Evolutionary conservation across 176 grass and related monocot genomes (phyloP), one percentile per base, ranked within the genome.

Genomic region (Avena eriantha): DNA sequence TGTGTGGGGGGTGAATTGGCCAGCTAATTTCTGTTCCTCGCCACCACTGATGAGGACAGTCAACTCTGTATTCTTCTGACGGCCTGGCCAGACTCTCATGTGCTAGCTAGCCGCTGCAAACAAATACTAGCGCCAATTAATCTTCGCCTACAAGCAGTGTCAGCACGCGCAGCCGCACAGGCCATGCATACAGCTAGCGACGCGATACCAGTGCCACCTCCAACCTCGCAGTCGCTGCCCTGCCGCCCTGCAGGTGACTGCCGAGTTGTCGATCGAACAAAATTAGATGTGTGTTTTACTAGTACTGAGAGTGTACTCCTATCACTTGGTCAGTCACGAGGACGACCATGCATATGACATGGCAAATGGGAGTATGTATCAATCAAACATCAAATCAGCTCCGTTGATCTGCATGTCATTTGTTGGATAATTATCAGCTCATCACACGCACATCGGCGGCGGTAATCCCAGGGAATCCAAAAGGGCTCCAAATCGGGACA

Each of bases 341-440:
- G 36, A 46, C 9, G 36, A 46, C 9, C 45, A 46, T 46, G 43
- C 43, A 46, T 10, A 67, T n/a, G 69, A 5, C 18, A 45, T 11
- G 4, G 59, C 43, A 41, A 8, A 41, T 41, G 39, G 39, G 10
- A 49, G 26, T 55, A 4, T 36, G 26, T 26, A 74, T 73, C 29
- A 58, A 66, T 65, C 60, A 86, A 77, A 85, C 78, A 76, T 35
- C 88, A 45, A 90, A 86, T 90, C 84, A 12, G 36, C 13, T 48
- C 55, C 15, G 35, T 58, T 80, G 36, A 8, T 8, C 53, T 59
- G 69, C 78, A 49, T 85, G 56, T 4, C 33, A 19, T 82, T 43
- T 17, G 83, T 15, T 75, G 47, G 47, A 76, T 31, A 12, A 26
- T 58, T 15, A 35, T 50, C 43, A 76, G 46, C 8, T 76, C 73